Conservation (phyloP, 306 rosid species). For the Clitoria ternatea region DNA sequence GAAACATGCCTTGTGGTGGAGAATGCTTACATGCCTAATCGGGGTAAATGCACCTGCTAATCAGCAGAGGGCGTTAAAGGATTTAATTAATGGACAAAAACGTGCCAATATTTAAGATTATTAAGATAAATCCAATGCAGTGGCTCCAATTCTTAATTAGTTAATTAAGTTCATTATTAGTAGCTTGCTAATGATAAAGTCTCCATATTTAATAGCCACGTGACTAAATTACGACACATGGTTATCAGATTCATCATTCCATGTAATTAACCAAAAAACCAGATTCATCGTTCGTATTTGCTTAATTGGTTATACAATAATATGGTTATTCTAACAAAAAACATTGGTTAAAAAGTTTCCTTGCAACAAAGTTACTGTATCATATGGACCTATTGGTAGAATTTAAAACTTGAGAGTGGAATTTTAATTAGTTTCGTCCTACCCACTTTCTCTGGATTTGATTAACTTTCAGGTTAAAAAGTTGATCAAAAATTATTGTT, state of each 20-base stretch:
- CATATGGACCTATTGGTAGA: neutral
- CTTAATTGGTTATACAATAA: neutral
- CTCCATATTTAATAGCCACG: neutral
- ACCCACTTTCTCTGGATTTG: slow-evolving; percentile 12
- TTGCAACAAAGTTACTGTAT: neutral
- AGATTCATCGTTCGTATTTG: too few relatives aligned
- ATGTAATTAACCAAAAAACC: too few relatives aligned
- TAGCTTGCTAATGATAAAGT: neutral
- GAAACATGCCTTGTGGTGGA: neutral
- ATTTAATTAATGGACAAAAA: neutral
- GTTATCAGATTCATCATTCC: neutral
- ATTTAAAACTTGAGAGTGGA: slow-evolving; percentile 16
- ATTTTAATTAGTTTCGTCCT: slow-evolving; percentile 12
- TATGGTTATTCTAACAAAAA: neutral
- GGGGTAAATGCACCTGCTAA: neutral
- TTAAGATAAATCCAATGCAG: neutral
- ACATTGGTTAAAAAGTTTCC: neutral
- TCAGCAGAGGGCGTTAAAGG: too few relatives aligned
- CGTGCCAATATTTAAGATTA: neutral
- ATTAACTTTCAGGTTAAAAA: neutral
- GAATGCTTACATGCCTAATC: neutral
- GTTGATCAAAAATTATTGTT: too few relatives aligned
- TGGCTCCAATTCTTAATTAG: neutral
- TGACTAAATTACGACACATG: slow-evolving; percentile 13
- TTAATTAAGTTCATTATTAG: neutral